Conservation (phyloP, 2,329 filamentous ascomycete genomes). For the Raffaelea deltoideospora region DNA sequence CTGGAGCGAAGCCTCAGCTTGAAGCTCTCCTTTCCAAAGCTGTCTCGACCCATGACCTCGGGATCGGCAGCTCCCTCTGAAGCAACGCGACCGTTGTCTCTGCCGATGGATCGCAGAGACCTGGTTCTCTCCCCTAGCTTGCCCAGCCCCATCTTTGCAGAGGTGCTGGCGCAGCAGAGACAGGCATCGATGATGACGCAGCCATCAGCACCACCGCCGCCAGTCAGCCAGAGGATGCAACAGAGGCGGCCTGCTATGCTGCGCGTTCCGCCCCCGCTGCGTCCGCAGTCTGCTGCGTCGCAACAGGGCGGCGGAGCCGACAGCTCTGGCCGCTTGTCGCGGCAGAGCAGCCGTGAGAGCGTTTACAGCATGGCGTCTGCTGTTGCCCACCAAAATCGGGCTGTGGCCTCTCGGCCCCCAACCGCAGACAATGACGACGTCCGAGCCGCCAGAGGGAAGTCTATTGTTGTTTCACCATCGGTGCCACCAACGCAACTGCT, state of each 20-base stretch:
- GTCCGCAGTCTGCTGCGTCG: constrained; percentile 22
- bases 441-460: too few species aligned
- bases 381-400: not conserved
- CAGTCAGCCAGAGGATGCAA: constrained; percentile 25
- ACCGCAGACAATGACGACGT: too few species aligned
- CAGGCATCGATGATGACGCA: not conserved
- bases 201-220: constrained; percentile 17
- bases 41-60: not conserved
- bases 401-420: too few species aligned
- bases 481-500: too few species aligned
- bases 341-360: constrained; percentile 17
- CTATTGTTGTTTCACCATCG: too few species aligned
- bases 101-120: not conserved
- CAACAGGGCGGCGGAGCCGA: constrained; percentile 8
- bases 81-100: too few species aligned
- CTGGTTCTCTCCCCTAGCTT: constrained; percentile 7
- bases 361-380: constrained; percentile 8
- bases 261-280: constrained; percentile 19
- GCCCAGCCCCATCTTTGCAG: constrained; percentile 15
- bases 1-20: constrained; percentile 12
- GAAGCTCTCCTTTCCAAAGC: constrained; percentile 1
- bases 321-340: constrained; percentile 15
- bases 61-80: not conserved
- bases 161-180: constrained; percentile 13
- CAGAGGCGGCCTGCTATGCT: constrained; percentile 18